Conservation (phyloP, 129 eudicot species). For the Artemisia argyi region DNA sequence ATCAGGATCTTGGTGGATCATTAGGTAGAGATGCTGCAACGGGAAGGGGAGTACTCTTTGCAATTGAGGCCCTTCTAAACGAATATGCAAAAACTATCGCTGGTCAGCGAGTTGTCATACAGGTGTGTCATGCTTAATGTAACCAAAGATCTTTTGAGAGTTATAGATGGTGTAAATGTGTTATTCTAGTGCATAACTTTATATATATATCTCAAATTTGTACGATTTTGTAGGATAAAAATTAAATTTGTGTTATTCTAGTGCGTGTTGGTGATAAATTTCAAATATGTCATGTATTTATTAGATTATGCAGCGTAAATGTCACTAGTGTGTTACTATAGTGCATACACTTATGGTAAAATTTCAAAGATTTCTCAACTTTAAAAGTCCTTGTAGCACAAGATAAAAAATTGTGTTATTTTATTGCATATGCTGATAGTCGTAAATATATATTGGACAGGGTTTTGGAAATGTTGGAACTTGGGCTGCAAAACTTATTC, state of each 20-base stretch:
- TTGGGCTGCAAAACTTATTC: conserved; percentile 90
- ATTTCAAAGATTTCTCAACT: too few species aligned
- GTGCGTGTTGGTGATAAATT: too few species aligned
- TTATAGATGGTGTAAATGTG: too few species aligned
- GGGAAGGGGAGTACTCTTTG: conserved; percentile 89
- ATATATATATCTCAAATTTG: too few species aligned
- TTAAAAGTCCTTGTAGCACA: not conserved
- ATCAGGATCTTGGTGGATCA: conserved; percentile 97
- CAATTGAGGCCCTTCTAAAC: conserved; percentile 85
- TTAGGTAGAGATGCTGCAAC: conserved; percentile 99
- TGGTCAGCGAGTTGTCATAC: conserved; percentile 71
- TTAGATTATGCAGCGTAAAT: too few species aligned
- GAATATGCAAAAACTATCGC: conserved; percentile 70
- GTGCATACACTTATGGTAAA: too few species aligned
- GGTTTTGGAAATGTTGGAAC: conserved; percentile 99
- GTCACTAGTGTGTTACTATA: too few species aligned
- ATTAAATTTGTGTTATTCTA: too few species aligned
- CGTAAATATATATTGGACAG: conserved; percentile 30
- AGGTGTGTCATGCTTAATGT: conserved; percentile 39
- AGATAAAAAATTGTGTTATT: not conserved
- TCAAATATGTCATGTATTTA: too few species aligned
- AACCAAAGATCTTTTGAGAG: too few species aligned
- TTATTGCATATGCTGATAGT: not conserved
- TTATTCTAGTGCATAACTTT: too few species aligned
- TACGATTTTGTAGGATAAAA: too few species aligned